These are phyloP conservation scores for Pisolithus microcarpus DNA, from an alignment of 768 basidiomycete species.

Conservation along the genomic window DNA sequence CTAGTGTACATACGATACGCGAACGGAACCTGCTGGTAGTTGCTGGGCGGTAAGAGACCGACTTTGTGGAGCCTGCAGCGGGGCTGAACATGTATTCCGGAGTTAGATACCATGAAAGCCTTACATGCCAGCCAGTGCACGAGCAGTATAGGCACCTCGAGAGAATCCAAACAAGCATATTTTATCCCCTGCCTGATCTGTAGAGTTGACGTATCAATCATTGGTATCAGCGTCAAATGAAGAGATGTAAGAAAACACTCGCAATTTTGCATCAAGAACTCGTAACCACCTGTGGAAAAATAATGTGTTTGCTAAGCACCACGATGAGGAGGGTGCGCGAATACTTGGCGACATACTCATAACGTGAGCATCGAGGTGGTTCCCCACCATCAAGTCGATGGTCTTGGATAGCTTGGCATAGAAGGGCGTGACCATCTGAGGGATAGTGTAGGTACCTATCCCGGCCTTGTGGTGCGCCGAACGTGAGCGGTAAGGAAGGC, in stretches of 20 bases:
- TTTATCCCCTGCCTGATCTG: slow-evolving; percentile 61
- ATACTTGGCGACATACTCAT: slow-evolving; percentile 41
- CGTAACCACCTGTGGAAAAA: slow-evolving; percentile 50
- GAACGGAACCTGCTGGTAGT: slow-evolving; percentile 72
- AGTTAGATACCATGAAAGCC: not conserved
- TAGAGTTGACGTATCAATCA: not conserved
- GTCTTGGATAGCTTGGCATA: slow-evolving; percentile 47
- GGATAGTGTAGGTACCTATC: slow-evolving; percentile 64
- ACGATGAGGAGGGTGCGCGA: not conserved
- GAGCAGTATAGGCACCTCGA: slow-evolving; percentile 66
- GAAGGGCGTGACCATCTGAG: slow-evolving; percentile 53
- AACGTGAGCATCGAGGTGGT: slow-evolving; percentile 62
- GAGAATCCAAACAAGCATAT: slow-evolving; percentile 81
- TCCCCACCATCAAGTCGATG: slow-evolving; percentile 54
- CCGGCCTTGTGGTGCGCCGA: slow-evolving; percentile 40
- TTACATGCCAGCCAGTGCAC: slow-evolving; percentile 68
- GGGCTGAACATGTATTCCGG: not conserved
- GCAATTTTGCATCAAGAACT: slow-evolving; percentile 77
- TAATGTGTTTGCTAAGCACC: not conserved
- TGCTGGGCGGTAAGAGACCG: slow-evolving; percentile 61
- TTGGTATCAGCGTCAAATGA: not conserved
- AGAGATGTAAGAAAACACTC: slow-evolving; percentile 11
- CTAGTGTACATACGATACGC: slow-evolving; percentile 59
- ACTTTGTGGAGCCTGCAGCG: slow-evolving; percentile 54
- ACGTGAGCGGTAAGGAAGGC: slow-evolving; percentile 1